Base-by-base conservation (phyloP, 495 filamentous ascomycete species). In the Hypoxylon fuscum region DNA sequence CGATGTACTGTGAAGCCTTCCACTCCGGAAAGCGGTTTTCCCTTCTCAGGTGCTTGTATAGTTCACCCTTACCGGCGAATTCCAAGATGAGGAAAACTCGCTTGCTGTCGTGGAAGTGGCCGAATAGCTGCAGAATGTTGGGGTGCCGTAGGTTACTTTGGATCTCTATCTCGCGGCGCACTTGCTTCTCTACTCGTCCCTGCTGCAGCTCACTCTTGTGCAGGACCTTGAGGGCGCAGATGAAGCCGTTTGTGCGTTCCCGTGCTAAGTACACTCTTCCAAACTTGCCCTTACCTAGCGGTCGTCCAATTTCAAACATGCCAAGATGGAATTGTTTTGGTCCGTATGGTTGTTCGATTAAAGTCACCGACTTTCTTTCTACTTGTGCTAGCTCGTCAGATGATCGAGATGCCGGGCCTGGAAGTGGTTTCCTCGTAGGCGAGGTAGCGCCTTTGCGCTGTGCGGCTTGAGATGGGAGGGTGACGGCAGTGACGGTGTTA, bases 271-370 rank as follows among this genome's bases (percentile, higher is more conserved):
- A 98, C 1, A 98, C 95, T 41, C 96, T 85, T 3, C 95, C 95
- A 70, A 98, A 98, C 74, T 98, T 98, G 50, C 95, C 95, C 74
- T 98, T 98, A 7, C 95, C 95, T 4, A 98, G 79, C 2, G 95
- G 96, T 43, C 93, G 90, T 8, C 95, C 95, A 65, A 98, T 98
- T 69, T 98, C 95, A 69, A 98, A 98, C 95, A 98, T 98, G 72
- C 94, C 93, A 1, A 98, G 87, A 63, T 97, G 92, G 72, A 95
- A 91, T 48, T 92, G 83, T 66, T 90, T 94, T 2, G 87, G 85
- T 41, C 79, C 58, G 11, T 68, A 35, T 20, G 91, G 85, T 47
- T 86, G 81, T 53, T 87, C 86, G 53, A 88, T 77, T 18, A 81
- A 70, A 1, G 77, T 68, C 15, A 78, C 74, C 4, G 84, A 82